Base-by-base conservation (phyloP, 2,329 filamentous ascomycete species). In the Scedosporium minutisporum region DNA sequence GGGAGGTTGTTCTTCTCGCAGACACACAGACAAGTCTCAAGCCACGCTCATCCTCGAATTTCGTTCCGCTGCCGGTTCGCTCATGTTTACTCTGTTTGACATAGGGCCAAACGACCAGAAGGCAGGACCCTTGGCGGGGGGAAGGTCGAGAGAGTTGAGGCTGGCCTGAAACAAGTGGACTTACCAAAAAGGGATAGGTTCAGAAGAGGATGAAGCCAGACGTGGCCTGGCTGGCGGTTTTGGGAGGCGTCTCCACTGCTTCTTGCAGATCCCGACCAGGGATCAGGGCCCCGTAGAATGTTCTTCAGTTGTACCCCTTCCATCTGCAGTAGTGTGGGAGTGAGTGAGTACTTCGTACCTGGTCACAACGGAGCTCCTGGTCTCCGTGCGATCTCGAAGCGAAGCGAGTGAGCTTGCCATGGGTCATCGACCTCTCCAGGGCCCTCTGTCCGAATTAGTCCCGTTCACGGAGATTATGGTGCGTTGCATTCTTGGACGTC, bases 121-220 rank as follows among this genome's bases (percentile, higher is more conserved):
- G 33, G 33, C 33, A 38, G 33, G 33, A 38, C 33, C 10, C 33
- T 38, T 38, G 44, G 44, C 7, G 21, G 44, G 44, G 44, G 44
- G n/a, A 6, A 48, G 21, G 23, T 27, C 3, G 12, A 27, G 51
- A 23, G 58, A 27, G 51, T 55, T 55, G 58, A 60, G 58, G 58
- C 58, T 51, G 58, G 58, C 58, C 58, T 60, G 58, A 60, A 60
- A 60, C 58, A 60, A 59, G 41, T 46, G 38, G 27, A 44, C 33
- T 60, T 60, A 38, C 41, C 58, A n/a, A 27, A 60, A 60, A 60
- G n/a, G 41, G 58, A 46, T 44, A 46, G 38, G n/a, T 29, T 27
- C 41, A 60, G n/a, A 23, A 44, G 27, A 38, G 57, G 14, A 23
- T 58, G 57, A 29, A n/a, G 51, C 51, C 51, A 55, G 51, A 55